Evolutionary conservation across 2,329 filamentous ascomycete genomes (phyloP).

Genomic region (Bretziella fagacearum): DNA sequence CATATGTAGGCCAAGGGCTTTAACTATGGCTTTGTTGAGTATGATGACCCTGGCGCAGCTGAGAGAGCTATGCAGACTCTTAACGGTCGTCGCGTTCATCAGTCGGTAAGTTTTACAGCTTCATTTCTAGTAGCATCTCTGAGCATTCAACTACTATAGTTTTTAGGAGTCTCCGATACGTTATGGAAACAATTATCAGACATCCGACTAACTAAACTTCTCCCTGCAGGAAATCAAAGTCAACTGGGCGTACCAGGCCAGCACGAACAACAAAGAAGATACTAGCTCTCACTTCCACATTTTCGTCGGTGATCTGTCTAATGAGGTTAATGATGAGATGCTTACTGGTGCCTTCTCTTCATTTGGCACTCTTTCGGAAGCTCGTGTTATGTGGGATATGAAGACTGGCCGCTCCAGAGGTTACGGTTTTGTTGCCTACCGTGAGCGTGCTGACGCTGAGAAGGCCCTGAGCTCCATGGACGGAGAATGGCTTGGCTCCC

Average conservation of each 20-base stretch:
- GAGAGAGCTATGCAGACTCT: conserved; percentile 95
- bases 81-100: conserved; percentile 88
- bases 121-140: not conserved
- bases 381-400: conserved; percentile 99
- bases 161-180: not conserved
- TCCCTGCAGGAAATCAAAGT: conserved; percentile 74
- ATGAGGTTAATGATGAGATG: conserved; percentile 96
- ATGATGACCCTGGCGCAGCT: conserved; percentile 90
- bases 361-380: conserved; percentile 90
- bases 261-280: conserved; percentile 85
- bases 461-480: conserved; percentile 97
- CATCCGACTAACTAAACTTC: not conserved
- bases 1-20: conserved; percentile 74
- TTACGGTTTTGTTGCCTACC: conserved; percentile 95
- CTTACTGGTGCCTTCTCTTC: conserved; percentile 86
- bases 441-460: conserved; percentile 82
- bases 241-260: conserved; percentile 99
- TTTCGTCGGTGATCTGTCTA: conserved; percentile 93
- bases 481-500: conserved; percentile 94
- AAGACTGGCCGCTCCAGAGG: conserved; percentile 95
- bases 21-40: conserved; percentile 98
- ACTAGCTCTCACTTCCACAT: conserved; percentile 98
- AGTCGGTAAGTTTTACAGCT: conserved; percentile 49
- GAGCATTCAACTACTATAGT: not conserved
- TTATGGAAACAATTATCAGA: not conserved